phyloP scores from a whole-genome alignment of 2,329 filamentous ascomycete genomes.

The Plectosphaerella plurivora region DNA sequence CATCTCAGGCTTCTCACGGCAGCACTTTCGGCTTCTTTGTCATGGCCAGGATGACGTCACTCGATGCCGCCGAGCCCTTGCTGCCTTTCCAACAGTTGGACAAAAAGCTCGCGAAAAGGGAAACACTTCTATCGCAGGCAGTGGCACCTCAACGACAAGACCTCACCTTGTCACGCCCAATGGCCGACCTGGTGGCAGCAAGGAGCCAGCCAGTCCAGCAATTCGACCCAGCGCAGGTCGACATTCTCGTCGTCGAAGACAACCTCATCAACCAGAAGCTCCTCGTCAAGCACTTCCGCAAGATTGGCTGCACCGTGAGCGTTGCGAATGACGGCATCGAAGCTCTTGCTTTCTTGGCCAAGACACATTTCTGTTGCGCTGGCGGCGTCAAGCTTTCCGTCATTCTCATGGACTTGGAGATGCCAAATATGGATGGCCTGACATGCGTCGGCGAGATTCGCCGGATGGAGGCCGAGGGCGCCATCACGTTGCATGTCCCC shows the following conservation, averaged over 20 bases:
- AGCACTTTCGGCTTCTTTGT: slow-evolving; percentile 62
- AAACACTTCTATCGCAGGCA: slow-evolving; percentile 1
- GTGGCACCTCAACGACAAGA: slow-evolving; percentile 16
- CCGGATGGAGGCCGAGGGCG: slow-evolving; percentile 27
- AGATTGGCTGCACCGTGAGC: slow-evolving; percentile 54
- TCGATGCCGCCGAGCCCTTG: slow-evolving; percentile 4
- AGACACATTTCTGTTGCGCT: slow-evolving; percentile 21
- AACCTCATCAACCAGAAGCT: slow-evolving; percentile 67
- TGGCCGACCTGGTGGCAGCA: slow-evolving; percentile 14
- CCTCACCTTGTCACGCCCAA: slow-evolving; percentile 13
- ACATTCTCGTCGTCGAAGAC: slow-evolving; percentile 62
- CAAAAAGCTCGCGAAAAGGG: neutral
- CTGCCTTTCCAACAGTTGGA: neutral
- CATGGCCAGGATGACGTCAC: slow-evolving; percentile 41
- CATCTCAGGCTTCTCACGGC: slow-evolving; percentile 51
- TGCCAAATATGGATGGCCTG: slow-evolving; percentile 44
- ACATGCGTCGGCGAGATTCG: slow-evolving; percentile 35
- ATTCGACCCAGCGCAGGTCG: slow-evolving; percentile 42
- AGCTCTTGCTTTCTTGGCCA: slow-evolving; percentile 35
- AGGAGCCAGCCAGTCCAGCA: slow-evolving; percentile 6
- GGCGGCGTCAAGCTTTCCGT: slow-evolving; percentile 26
- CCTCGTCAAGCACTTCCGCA: slow-evolving; percentile 58
- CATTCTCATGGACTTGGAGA: slow-evolving; percentile 42
- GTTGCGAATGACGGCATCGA: slow-evolving; percentile 61
- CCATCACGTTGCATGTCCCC: slow-evolving; percentile 27